These are phyloP conservation scores for Globisporangium barbulae DNA, from an alignment of 352 stramenopile genomes.

Conservation along the genomic window DNA sequence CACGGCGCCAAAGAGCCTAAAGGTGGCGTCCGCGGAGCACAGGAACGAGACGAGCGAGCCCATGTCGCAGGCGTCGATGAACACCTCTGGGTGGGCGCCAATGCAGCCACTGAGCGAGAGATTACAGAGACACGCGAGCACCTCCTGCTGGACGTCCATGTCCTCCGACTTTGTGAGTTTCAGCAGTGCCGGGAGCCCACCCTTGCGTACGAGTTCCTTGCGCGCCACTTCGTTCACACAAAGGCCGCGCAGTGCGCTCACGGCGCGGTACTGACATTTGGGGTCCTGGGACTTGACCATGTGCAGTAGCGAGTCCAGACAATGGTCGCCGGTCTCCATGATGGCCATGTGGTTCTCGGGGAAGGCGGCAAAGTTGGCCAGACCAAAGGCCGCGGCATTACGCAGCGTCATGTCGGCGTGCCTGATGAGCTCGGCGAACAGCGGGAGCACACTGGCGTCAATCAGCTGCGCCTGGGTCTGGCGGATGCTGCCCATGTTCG, in stretches of 20 bases:
- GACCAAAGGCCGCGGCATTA: slow-evolving; percentile 88
- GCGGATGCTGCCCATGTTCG: slow-evolving; percentile 89
- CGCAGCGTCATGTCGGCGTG: slow-evolving; percentile 83
- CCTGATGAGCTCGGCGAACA: slow-evolving; percentile 72
- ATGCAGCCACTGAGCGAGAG: slow-evolving; percentile 95
- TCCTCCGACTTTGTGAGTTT: slow-evolving; percentile 90
- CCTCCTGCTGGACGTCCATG: slow-evolving; percentile 94
- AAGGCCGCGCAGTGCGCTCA: slow-evolving; percentile 90
- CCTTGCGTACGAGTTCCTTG: slow-evolving; percentile 86
- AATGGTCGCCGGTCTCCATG: slow-evolving; percentile 44
- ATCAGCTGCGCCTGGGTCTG: slow-evolving; percentile 84
- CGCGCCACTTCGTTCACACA: slow-evolving; percentile 86
- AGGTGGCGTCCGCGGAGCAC: slow-evolving; percentile 93
- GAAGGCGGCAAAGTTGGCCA: slow-evolving; percentile 94
- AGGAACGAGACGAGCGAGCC: slow-evolving; percentile 92
- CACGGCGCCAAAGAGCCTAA: slow-evolving; percentile 94
- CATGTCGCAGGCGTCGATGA: slow-evolving; percentile 91
- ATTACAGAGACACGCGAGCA: slow-evolving; percentile 96
- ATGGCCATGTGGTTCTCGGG: slow-evolving; percentile 88
- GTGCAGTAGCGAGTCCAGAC: slow-evolving; percentile 54
- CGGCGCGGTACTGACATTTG: slow-evolving; percentile 88
- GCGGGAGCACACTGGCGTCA: slow-evolving; percentile 60
- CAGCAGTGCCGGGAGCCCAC: slow-evolving; percentile 87
- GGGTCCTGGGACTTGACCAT: slow-evolving; percentile 57
- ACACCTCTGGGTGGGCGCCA: slow-evolving; percentile 82